Evolutionary conservation across 179 eudicot species (phyloP), one percentile per base, ranked within the genome.

Genomic region (Gypsophila paniculata): DNA sequence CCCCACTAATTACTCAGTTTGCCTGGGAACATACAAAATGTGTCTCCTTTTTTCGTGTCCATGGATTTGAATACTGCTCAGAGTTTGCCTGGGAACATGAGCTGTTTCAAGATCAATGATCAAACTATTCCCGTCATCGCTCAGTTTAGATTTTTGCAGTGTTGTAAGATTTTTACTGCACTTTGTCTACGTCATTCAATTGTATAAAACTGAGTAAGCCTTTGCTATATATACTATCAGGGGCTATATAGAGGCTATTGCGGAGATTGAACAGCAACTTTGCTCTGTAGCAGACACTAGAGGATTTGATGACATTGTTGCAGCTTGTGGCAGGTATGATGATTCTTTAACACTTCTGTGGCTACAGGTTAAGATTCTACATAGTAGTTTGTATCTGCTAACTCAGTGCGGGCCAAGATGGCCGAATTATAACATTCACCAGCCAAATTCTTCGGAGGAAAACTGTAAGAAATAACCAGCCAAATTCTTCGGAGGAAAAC

Each of bases 181-280:
- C 9, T 51, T 44, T 42, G 25, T 57, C 1, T 59, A 55, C 49
- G n/a, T 55, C 61, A 5, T 73, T 54, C n/a, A 57, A 38, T 26
- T 65, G 69, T 38, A 5, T 46, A 6, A 32, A 9, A 21, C 74
- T 39, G 18, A 57, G 49, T 26, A 49, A 34, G 1, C 26, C 29
- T 54, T 73, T 39, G 8, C 22, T 69, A 26, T 68, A 23, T 76
- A 61, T 72, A 14, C 42, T 25, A 63, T 59, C 66, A 95, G 99
- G 99, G 99, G 97, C n/a, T 95, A 95, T 76, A 85, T 95, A 21
- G 93, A 95, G 80, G 95, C 96, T 72, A 77, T 87, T 78, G 82
- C 87, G 77, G 99, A 95, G 82, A 88, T 95, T 67, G 88, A 90
- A 81, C 80, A 83, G 72, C 97, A 95, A 82, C 82, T 88, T 69